phyloP scores from a whole-genome alignment of 345 rosid species.

The Jatropha curcas region DNA sequence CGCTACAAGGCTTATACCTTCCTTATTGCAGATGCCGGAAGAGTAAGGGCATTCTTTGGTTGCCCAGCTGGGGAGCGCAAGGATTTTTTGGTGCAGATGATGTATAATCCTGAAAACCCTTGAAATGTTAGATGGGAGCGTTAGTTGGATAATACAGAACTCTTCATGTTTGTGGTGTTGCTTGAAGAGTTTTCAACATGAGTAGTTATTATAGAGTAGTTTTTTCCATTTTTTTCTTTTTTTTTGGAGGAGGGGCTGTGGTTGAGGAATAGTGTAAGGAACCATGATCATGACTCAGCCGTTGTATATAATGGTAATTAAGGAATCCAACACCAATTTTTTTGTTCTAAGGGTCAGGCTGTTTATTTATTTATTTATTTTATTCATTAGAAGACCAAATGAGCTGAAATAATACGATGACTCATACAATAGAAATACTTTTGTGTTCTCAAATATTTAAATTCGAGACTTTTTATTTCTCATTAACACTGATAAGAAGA shows the following conservation, averaged over 20 bases:
- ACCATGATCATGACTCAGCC: not conserved
- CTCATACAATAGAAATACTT: no score
- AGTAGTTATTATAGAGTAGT: not conserved
- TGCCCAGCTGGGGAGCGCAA: conserved; percentile 27
- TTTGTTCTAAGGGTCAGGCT: not conserved
- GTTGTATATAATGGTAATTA: not conserved
- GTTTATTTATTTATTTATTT: no score
- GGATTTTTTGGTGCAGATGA: conserved; percentile 25
- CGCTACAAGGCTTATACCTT: conserved; percentile 14
- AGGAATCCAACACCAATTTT: conserved; percentile 1
- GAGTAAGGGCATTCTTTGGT: conserved; percentile 20
- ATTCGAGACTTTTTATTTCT: no score
- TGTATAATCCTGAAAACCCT: conserved; percentile 13
- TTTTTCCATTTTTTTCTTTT: not conserved
- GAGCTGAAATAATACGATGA: no score
- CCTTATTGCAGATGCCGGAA: conserved; percentile 22
- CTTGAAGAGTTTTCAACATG: not conserved
- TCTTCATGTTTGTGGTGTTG: not conserved
- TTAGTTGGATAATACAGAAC: not conserved
- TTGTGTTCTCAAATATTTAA: no score
- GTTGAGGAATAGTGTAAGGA: no score
- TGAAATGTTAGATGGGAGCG: not conserved
- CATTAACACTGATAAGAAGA: no score
- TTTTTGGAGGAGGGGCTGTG: not conserved
- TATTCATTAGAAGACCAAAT: no score